Evolutionary conservation across 306 rosid genomes (phyloP).

Genomic region (Lithocarpus polystachyus): DNA sequence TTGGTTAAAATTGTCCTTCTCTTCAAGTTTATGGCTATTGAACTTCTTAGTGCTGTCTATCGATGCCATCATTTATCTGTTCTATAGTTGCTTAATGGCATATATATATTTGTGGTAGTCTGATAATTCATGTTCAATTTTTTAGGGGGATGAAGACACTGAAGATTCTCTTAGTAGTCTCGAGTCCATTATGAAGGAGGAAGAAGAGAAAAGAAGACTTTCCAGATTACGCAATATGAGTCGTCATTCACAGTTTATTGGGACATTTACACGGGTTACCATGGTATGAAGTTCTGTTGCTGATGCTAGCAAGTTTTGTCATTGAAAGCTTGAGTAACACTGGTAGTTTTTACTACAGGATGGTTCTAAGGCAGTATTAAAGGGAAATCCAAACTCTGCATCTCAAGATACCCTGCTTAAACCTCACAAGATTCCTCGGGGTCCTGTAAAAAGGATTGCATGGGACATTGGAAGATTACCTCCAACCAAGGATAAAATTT

Average conservation of each 20-base stretch:
- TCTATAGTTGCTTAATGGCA: slow-evolving; percentile 15
- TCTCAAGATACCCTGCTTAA: slow-evolving; percentile 50
- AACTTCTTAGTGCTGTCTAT: neutral
- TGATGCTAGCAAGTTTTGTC: slow-evolving; percentile 10
- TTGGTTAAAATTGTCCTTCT: slow-evolving; percentile 7
- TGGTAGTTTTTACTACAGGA: slow-evolving; percentile 51
- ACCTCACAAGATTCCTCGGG: slow-evolving; percentile 52
- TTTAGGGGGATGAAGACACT: slow-evolving; percentile 52
- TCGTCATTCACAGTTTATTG: slow-evolving; percentile 79
- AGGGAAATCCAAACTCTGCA: slow-evolving; percentile 69
- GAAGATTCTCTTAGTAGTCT: slow-evolving; percentile 59
- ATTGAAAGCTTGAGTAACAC: slow-evolving; percentile 22
- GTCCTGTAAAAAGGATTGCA: slow-evolving; percentile 72
- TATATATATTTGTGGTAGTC: neutral
- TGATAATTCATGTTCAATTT: slow-evolving; percentile 11
- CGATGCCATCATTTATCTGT: slow-evolving; percentile 13
- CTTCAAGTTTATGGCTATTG: neutral
- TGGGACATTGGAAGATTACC: slow-evolving; percentile 84
- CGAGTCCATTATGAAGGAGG: slow-evolving; percentile 73
- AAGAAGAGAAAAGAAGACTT: slow-evolving; percentile 56
- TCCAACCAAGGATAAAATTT: slow-evolving; percentile 56
- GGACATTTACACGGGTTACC: slow-evolving; percentile 73
- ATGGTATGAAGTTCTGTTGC: slow-evolving; percentile 51
- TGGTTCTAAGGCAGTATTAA: slow-evolving; percentile 82
- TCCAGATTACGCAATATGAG: slow-evolving; percentile 40